Conservation (phyloP, 257 asterid species). For the Verbena officinalis region DNA sequence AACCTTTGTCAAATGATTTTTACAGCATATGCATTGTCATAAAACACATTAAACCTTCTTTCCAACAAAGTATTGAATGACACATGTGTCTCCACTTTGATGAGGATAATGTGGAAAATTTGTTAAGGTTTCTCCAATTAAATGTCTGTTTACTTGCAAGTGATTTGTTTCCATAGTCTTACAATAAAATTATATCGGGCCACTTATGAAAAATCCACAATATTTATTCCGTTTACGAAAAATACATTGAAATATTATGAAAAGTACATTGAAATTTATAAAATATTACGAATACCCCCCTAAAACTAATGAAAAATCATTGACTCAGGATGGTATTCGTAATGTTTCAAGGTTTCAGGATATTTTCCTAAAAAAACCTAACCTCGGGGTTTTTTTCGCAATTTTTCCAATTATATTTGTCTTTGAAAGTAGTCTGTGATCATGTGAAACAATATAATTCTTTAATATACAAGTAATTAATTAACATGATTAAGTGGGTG, state of each 20-base stretch:
- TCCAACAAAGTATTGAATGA: not conserved
- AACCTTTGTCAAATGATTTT: not conserved
- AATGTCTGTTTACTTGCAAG: not conserved
- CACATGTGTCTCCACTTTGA: conserved; percentile 14
- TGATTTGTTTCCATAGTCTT: not conserved
- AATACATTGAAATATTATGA: no score
- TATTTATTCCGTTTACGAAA: no score
- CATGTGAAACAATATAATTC: not conserved
- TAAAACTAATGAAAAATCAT: no score
- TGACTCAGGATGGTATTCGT: no score
- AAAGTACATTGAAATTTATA: no score
- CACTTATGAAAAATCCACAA: no score
- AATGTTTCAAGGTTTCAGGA: no score
- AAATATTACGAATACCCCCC: no score
- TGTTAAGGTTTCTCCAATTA: not conserved
- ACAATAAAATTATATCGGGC: not conserved
- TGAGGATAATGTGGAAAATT: not conserved
- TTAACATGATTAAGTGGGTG: conserved; percentile 27
- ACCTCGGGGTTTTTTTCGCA: no score
- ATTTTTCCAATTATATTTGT: no score
- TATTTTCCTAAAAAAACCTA: no score
- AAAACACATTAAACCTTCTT: conserved; percentile 12
- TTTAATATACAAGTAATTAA: not conserved
- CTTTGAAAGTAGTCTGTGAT: no score
- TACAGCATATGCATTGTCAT: conserved; percentile 19